Base-by-base conservation (phyloP, 371 early-diverging fungal genomes). In the Sporodiniella umbellata region DNA sequence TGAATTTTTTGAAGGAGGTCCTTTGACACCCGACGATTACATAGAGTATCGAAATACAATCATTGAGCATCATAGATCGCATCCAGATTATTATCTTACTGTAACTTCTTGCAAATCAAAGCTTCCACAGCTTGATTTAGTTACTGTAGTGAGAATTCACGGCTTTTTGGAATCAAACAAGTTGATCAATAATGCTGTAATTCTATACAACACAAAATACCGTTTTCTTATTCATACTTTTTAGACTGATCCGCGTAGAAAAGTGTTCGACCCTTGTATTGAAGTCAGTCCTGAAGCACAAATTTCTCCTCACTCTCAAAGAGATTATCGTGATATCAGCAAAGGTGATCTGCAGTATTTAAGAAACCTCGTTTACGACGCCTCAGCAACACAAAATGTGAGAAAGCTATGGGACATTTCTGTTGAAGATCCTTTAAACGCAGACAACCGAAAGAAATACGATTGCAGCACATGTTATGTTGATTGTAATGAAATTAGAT, bases 121-220 rank as follows among this genome's bases (percentile, higher is more conserved):
- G 58, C 60, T 96, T 48, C 11, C 17, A 17, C 87, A 93, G 4
- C 92, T 92, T 4, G 99, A 99, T 72, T 88, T 98, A 11, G 90
- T 95, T 47, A 81, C 88, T 12, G 84, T 99, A 46, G 88, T 97
- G 45, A 75, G 96, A 23, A 91, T 99, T 5, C 98, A 98, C 65
- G 88, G 93, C 3, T 98, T 99, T 54, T 69, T 98, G 33, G 99
- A 99, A 71, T 91, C 94, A 60, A 94, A 96, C 92, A 94, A 94
- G 0, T 67, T 99, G 26, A 95, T 99, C 55, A 99, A 99, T 74
- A 91, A 90, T 65, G 94, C 94, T 81, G 94, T 93, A 62, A 40
- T 25, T 10, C 0, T 15, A 14, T 25, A 28, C 4, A 18, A 24
- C 4, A 24, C 30, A 33, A 15, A 14, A 37, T n/a, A 37, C 17